Evolutionary conservation across 1,284 basidiomycete genomes (phyloP).

Genomic region (Ustilago xerochloae): DNA sequence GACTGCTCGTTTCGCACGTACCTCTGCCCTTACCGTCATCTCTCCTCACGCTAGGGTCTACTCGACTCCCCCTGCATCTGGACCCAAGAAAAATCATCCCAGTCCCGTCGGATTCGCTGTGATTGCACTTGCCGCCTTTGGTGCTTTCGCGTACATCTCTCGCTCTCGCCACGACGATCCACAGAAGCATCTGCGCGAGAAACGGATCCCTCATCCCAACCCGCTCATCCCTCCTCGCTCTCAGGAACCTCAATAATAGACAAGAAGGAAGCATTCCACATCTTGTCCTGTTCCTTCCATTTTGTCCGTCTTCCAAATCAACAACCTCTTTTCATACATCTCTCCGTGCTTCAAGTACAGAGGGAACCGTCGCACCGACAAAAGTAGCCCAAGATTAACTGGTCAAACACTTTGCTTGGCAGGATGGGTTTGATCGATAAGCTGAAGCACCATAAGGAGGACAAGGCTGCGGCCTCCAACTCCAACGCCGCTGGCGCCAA

Average conservation of each 20-base stretch:
- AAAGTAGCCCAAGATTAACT: conserved; percentile 46
- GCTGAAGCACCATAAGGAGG: conserved; percentile 41
- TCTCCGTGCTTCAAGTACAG: conserved; percentile 14
- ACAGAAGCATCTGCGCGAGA: conserved; percentile 50
- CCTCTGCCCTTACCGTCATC: neutral
- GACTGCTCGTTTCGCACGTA: conserved; percentile 22
- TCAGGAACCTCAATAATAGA: conserved; percentile 41
- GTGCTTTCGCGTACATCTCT: conserved; percentile 56
- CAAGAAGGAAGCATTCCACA: neutral
- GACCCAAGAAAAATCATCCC: conserved; percentile 44
- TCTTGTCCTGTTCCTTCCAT: neutral
- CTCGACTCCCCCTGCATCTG: conserved; percentile 5
- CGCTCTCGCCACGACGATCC: conserved; percentile 54
- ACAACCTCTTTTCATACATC: neutral
- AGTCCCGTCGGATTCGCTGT: conserved; percentile 57
- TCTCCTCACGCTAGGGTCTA: conserved; percentile 15
- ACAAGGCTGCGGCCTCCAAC: conserved; percentile 8
- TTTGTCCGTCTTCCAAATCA: neutral
- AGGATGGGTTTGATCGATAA: conserved; percentile 54
- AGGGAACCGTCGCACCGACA: conserved; percentile 22
- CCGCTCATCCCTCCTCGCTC: conserved; percentile 60
- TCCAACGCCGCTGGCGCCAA: conserved; percentile 5
- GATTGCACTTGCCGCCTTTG: conserved; percentile 55
- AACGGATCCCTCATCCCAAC: conserved; percentile 62
- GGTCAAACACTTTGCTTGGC: conserved; percentile 48